Base-by-base conservation (phyloP, 2,329 filamentous ascomycete genomes). In the Kalmusia sp. region DNA sequence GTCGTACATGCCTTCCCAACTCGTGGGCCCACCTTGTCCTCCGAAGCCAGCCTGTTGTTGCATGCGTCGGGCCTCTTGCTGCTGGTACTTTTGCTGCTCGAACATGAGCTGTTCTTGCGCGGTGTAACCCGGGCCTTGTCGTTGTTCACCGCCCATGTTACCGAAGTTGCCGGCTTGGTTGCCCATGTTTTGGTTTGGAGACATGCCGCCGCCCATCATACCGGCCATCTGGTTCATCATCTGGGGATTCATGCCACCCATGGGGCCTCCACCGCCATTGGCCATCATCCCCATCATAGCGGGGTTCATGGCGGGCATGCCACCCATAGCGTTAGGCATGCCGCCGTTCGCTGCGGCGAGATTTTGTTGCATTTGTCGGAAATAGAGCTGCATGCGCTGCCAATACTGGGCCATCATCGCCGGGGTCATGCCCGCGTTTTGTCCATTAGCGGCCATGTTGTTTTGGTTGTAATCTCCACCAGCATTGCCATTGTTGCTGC, bases 381-480 rank as follows among this genome's bases (percentile, higher is more conserved):
- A 96, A 77, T 96, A 96, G 73, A 96, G 91, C 76, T 99, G 95
- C 93, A 99, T 98, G 41, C 93, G 87, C 74, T 96, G 92, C 87
- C 95, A 96, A 78, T 98, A 97, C 74, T 97, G 93, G 2, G 95
- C 95, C 92, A 98, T 97, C 81, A 96, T 88, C 69, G 96, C 92
- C 0, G 93, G 93, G 17, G 91, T 96, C 90, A 98, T 96, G 58
- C 89, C 88, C 25, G 55, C 65, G 43, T 63, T 68, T 55, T 72
- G 71, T 49, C 77, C 77, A 51, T 79, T 78, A 44, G 75, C 75
- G 15, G 31, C 31, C 44, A 47, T 47, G 54, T 77, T 76, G 54
- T 75, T 74, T 37, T 82, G 77, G 57, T 84, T 81, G 49, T 76
- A 74, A 34, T 76, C 74, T 54, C 72, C 76, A 54, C 62, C 61